A percentile compares a stretch with the other conserved stretches of the same genome.
These are phyloP conservation scores for Colletotrichum spinosum DNA, from an alignment of 2,329 filamentous ascomycete genomes.

Conservation along the genomic window DNA sequence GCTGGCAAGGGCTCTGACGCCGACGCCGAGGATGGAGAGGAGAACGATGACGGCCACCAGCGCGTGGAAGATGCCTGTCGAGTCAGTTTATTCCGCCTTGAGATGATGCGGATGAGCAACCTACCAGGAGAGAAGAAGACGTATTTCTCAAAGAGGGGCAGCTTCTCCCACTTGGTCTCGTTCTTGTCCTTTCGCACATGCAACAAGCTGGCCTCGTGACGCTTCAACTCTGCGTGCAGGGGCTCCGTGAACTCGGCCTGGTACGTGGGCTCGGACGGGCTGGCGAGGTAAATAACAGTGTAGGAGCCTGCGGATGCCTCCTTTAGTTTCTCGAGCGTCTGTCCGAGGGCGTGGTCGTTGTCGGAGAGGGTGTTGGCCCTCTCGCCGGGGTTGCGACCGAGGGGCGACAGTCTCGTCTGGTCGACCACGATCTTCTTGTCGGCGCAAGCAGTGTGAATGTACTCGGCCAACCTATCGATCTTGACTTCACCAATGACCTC, in stretches of 20 bases:
- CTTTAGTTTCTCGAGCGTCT: conserved; percentile 54
- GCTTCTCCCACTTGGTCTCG: conserved; percentile 52
- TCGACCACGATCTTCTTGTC: conserved; percentile 51
- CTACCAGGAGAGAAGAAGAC: conserved; percentile 91
- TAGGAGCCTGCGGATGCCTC: conserved; percentile 60
- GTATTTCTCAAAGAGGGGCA: conserved; percentile 88
- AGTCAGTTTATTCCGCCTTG: conserved; percentile 14
- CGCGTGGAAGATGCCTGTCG: conserved; percentile 87
- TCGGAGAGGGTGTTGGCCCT: conserved; percentile 59
- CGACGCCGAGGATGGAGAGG: conserved; percentile 82
- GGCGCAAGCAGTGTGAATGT: conserved; percentile 61
- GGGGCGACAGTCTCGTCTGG: conserved; percentile 53
- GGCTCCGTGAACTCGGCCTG: conserved; percentile 71
- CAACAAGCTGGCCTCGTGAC: conserved; percentile 54
- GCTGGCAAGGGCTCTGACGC: conserved; percentile 79
- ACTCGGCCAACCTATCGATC: conserved; percentile 53
- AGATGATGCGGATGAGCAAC: conserved; percentile 41
- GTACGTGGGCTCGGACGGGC: conserved; percentile 69
- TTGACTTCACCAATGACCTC: conserved; percentile 67
- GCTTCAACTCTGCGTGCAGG: conserved; percentile 80
- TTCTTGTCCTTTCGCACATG: conserved; percentile 52
- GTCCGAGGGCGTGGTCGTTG: conserved; percentile 65
- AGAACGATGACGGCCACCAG: conserved; percentile 78
- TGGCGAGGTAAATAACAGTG: conserved; percentile 82
- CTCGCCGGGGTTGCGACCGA: conserved; percentile 48